Base-by-base conservation (phyloP, 129 eudicot genomes). In the Arctium minus region DNA sequence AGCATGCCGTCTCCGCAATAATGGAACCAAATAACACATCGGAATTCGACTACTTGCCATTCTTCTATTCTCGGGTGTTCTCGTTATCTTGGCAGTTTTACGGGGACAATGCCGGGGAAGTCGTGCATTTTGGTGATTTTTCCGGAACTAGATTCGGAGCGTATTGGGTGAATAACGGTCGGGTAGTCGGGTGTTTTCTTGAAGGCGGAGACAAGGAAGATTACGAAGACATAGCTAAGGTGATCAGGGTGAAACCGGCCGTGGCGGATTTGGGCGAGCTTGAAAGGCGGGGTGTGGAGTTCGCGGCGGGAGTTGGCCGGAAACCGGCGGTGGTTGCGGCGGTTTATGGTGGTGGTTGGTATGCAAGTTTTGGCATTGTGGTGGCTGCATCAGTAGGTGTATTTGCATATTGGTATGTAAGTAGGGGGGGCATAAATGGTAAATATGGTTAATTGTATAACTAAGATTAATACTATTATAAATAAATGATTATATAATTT, bases 201-300 rank as follows among this genome's bases (percentile, higher is more conserved):
- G 99, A 96, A 88, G 98, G 99, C 67, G 99, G 99, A 39, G 83
- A 84, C 12, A 88, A 88, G 86, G 99, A 90, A 70, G 93, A 96
- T 70, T 91, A 93, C 9, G 94, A 76, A 75, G 93, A 90, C 65
- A 80, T 96, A 70, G 94, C 99, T 32, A 85, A 75, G 71, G 90
- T 79, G 29, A 87, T 95, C 12, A 78, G 94, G 90, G 86, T 86
- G n/a, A 85, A 84, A 76, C 97, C 94, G 4, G 78, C 32, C 11
- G 78, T 96, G 67, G 84, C 83, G 36, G 91, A 96, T 67, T 36
- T 93, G 71, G 87, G 39, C 5, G 95, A 91, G 82, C 90, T 93
- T 65, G 92, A 89, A 83, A 90, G 53, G 67, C 82, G 36, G 82
- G 97, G 98, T 17, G 33, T 96, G 79, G 86, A 80, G 2, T 96